A percentile compares a stretch with the other conserved stretches of the same genome.
Evolutionary conservation across 129 eudicot genomes (phyloP).

Genomic region (Tanacetum coccineum): DNA sequence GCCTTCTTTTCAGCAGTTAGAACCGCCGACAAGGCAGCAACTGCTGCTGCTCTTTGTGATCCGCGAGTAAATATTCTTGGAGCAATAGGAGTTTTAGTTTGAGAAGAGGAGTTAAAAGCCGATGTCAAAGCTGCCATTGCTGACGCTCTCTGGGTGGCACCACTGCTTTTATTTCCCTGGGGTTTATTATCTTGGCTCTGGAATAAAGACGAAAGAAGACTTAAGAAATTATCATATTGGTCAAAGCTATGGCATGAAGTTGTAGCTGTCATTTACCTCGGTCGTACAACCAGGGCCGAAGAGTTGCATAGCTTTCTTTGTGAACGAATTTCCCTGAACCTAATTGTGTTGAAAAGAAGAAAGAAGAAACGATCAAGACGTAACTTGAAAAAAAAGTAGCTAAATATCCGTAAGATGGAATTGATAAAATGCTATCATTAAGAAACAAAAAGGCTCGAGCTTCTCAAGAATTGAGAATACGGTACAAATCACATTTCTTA

Average conservation of each 20-base stretch:
- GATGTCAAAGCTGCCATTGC: constrained; percentile 88
- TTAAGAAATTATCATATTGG: no score
- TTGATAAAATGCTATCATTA: background rate
- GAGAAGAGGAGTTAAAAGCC: constrained; percentile 68
- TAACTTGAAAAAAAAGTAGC: background rate
- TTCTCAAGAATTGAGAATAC: no score
- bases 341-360: constrained; percentile 26
- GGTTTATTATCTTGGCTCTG: constrained; percentile 45
- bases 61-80: constrained; percentile 50
- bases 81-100: constrained; percentile 41
- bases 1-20: constrained; percentile 84
- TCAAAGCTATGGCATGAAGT: no score
- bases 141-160: constrained; percentile 96
- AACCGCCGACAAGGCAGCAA: constrained; percentile 89
- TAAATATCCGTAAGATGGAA: background rate
- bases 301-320: constrained; percentile 69
- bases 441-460: no score
- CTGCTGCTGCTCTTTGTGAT: constrained; percentile 96
- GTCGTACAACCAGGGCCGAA: constrained; percentile 60
- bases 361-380: constrained; percentile 7
- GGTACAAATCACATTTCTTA: no score
- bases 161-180: constrained; percentile 40
- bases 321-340: constrained; percentile 83
- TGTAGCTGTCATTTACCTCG: constrained; percentile 47
- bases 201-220: constrained; percentile 10